Base-by-base conservation (phyloP, 106 monocot species). In the Dendrobium chrysotoxum region DNA sequence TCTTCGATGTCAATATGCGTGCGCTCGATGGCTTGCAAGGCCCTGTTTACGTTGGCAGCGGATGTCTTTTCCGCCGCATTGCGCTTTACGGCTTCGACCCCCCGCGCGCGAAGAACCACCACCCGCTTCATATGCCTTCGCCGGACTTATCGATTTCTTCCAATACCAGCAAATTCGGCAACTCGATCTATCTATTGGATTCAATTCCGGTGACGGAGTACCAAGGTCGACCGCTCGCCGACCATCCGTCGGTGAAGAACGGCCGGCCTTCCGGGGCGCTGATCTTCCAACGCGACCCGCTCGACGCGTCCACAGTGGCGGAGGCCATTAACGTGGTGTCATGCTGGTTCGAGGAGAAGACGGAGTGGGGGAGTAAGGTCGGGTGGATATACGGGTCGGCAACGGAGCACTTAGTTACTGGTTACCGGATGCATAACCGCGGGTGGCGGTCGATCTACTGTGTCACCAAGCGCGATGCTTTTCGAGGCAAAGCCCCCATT, bases 1-100 rank as follows among this genome's bases (percentile, higher is more conserved):
- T 97, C 86, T 97, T 97, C 78, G 97, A 97, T 81, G 97, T 92
- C 40, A 97, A 97, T 85, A 94, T 97, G 97, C 88, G 94, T 7
- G 97, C 97, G 20, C 90, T 94, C 28, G 97, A 97, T 50, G 97
- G 97, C 7, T 80, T 97, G 15, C 94, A 95, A 53, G 96, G 96
- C 1, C 96, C 96, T 10, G 87, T 97, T 86, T 97, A 97, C 79
- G 94, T 97, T n/a, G 94, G 94, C 12, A 97, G 94, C 8, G 96
- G 96, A 2, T 97, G 96, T 77, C 82, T 97, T 21, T 97, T 97
- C 78, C 88, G 96, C 23, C 82, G 96, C 1, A 86, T 86, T 78
- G 96, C 93, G 0, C 80, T 97, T 26, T 97, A 97, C 80, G 94
- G 94, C 5, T 97, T 97, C 67, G 78, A 83, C 57, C 96, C 96